These are phyloP conservation scores for Lipomyces oligophaga DNA, from an alignment of 805 yeast species.

Conservation along the genomic window DNA sequence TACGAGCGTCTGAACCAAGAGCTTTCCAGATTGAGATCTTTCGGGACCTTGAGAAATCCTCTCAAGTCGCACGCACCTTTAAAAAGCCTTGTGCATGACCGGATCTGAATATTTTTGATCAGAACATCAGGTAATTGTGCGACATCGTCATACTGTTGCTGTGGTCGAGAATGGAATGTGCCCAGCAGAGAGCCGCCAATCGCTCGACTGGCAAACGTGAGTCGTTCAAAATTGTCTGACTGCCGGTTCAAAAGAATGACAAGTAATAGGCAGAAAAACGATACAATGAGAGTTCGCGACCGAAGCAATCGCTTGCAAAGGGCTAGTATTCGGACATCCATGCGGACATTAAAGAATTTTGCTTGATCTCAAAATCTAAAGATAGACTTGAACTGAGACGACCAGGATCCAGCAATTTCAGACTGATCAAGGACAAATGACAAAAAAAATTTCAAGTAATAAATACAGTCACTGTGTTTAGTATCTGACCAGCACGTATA, in stretches of 20 bases:
- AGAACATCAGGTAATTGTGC: conserved; percentile 8
- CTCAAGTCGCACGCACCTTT: conserved; percentile 29
- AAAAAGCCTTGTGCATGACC: conserved; percentile 15
- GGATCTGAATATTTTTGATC: conserved; percentile 6
- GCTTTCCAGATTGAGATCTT: conserved; percentile 47
- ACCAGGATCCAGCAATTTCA: too few relatives aligned
- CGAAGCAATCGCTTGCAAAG: conserved; percentile 8
- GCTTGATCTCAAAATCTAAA: too few relatives aligned
- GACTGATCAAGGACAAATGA: too few relatives aligned
- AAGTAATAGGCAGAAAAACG: not conserved
- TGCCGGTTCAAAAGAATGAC: conserved; percentile 1
- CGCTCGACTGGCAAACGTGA: not conserved
- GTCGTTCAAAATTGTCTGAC: not conserved
- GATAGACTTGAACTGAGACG: too few relatives aligned
- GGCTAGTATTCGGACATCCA: conserved; percentile 6
- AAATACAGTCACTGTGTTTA: too few relatives aligned
- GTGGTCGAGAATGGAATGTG: not conserved
- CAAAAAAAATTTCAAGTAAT: too few relatives aligned
- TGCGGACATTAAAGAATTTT: not conserved
- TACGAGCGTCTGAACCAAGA: conserved; percentile 46
- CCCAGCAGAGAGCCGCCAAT: not conserved
- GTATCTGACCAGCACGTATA: too few relatives aligned
- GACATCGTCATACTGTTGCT: not conserved
- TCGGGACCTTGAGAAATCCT: conserved; percentile 45
- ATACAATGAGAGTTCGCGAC: conserved; percentile 7